Evolutionary conservation across 768 basidiomycete species (phyloP).

Genomic region (Trametes gibbosa): DNA sequence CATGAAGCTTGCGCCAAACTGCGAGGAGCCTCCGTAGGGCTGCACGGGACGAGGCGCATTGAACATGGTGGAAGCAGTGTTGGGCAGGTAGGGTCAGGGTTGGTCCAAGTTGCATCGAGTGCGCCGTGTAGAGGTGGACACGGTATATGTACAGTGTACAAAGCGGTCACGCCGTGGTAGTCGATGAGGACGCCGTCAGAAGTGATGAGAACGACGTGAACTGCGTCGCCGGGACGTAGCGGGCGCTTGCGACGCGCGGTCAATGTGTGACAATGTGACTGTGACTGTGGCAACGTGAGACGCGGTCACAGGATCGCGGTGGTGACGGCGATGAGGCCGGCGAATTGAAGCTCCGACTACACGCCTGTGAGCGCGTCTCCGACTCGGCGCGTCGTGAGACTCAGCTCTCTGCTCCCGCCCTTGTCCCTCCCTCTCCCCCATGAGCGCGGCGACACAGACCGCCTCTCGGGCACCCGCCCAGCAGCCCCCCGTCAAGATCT

Average conservation of each 20-base stretch:
- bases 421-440: constrained; percentile 2
- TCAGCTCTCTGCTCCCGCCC: constrained; percentile 14
- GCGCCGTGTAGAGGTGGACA: not conserved
- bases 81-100: not conserved
- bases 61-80: constrained; percentile 54
- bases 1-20: constrained; percentile 66
- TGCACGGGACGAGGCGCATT: constrained; percentile 78
- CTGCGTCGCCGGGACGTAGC: not conserved
- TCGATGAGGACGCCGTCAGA: not conserved
- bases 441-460: constrained; percentile 29
- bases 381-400: constrained; percentile 27
- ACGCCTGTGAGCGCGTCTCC: constrained; percentile 27
- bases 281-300: constrained; percentile 6
- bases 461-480: constrained; percentile 28
- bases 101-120: not conserved
- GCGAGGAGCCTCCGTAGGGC: constrained; percentile 57
- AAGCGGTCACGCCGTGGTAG: not conserved
- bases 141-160: not conserved
- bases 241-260: not conserved
- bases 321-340: constrained; percentile 20
- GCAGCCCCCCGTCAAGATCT: constrained; percentile 66
- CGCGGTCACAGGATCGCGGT: constrained; percentile 21
- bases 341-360: constrained; percentile 21
- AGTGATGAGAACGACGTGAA: constrained; percentile 10
- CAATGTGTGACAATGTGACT: not conserved